These are phyloP conservation scores for Penicillium mononematosum DNA, from an alignment of 495 filamentous ascomycete genomes.

Conservation along the genomic window DNA sequence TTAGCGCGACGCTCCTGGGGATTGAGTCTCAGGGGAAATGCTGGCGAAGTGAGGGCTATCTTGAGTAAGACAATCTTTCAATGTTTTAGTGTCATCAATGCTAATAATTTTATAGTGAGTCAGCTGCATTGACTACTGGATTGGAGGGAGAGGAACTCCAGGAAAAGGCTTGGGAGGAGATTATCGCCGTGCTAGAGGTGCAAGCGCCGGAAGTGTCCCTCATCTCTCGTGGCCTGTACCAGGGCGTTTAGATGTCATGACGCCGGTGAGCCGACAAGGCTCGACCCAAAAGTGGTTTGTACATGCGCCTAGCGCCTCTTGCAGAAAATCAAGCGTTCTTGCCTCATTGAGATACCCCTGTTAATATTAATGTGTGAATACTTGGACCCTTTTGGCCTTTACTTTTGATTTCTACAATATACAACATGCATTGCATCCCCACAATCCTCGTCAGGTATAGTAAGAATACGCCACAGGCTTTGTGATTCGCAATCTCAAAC, in stretches of 20 bases:
- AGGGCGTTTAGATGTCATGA: neutral
- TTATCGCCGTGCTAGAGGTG: constrained; percentile 31
- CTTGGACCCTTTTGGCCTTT: neutral
- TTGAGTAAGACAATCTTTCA: constrained; percentile 35
- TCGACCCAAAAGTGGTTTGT: neutral
- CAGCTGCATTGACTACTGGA: constrained; percentile 35
- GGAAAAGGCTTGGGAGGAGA: constrained; percentile 43
- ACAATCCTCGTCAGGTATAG: neutral
- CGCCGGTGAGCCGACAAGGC: neutral
- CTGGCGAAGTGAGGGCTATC: constrained; percentile 49
- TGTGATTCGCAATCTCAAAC: no score
- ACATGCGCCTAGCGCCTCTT: neutral
- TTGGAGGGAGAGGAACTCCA: constrained; percentile 36
- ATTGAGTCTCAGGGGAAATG: constrained; percentile 50
- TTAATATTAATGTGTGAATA: no score
- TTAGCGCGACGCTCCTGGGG: constrained; percentile 50
- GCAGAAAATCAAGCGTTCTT: neutral
- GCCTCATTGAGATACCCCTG: constrained; percentile 7
- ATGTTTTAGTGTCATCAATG: neutral
- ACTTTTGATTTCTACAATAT: neutral
- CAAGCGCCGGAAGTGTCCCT: constrained; percentile 27
- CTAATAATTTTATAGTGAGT: constrained; percentile 33
- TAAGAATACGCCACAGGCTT: no score
- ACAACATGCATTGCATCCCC: neutral
- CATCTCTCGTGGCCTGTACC: constrained; percentile 5